A percentile compares a stretch with the other conserved stretches of the same genome.
Conservation (phyloP, 768 basidiomycete species). For the Lentinula detonsa region DNA sequence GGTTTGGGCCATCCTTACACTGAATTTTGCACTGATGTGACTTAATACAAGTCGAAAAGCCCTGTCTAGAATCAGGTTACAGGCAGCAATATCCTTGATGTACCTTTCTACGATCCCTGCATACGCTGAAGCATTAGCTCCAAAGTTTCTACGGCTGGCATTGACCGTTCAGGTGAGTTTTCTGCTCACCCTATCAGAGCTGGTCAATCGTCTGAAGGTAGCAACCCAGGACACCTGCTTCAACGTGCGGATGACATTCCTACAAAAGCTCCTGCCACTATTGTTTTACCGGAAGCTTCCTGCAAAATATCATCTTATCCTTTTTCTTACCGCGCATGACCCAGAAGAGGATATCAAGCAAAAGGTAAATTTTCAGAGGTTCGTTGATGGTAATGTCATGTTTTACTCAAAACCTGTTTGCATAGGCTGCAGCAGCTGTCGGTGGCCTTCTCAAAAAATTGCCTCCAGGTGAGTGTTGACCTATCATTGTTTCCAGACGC, state of each 20-base stretch:
- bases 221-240: slow-evolving; percentile 73
- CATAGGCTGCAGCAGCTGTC: slow-evolving; percentile 56
- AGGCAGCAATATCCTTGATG: slow-evolving; percentile 75
- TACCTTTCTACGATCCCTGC: slow-evolving; percentile 60
- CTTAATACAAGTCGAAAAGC: slow-evolving; percentile 42
- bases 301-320: slow-evolving; percentile 73
- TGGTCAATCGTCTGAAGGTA: not conserved
- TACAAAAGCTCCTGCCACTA: slow-evolving; percentile 65
- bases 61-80: slow-evolving; percentile 74
- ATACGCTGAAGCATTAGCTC: slow-evolving; percentile 52
- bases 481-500: not conserved
- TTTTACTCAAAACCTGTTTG: slow-evolving; percentile 1
- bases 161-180: slow-evolving; percentile 67
- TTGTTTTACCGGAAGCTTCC: slow-evolving; percentile 62
- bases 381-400: not conserved
- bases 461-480: slow-evolving; percentile 29
- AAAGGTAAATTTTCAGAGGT: slow-evolving; percentile 34
- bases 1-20: slow-evolving; percentile 12
- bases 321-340: slow-evolving; percentile 87
- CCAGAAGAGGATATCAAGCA: slow-evolving; percentile 77
- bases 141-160: slow-evolving; percentile 63
- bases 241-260: slow-evolving; percentile 74
- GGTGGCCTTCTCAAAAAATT: slow-evolving; percentile 39
- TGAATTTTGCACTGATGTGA: slow-evolving; percentile 10
- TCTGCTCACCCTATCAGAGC: not conserved